Evolutionary conservation across 2,329 filamentous ascomycete genomes (phyloP).

Genomic region (Scytalidium sp.): DNA sequence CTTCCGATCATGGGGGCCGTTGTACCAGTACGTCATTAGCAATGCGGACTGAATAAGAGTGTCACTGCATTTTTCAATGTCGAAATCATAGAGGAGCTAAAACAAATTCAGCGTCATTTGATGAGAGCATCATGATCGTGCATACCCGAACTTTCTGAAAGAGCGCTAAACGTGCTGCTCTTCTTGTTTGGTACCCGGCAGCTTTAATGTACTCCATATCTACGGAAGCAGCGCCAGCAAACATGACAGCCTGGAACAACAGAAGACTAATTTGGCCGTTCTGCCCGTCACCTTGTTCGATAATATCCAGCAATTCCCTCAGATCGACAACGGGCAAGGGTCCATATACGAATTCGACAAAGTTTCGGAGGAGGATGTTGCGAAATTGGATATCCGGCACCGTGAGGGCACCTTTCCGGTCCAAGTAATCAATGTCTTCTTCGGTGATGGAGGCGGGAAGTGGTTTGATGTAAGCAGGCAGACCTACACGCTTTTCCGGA

Average conservation of each 20-base stretch:
- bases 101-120: slow-evolving; percentile 7
- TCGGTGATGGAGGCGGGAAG: slow-evolving; percentile 69
- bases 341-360: slow-evolving; percentile 83
- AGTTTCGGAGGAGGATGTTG: slow-evolving; percentile 75
- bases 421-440: slow-evolving; percentile 78
- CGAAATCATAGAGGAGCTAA: slow-evolving; percentile 20
- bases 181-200: slow-evolving; percentile 13
- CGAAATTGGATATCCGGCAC: slow-evolving; percentile 69
- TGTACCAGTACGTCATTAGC: slow-evolving; percentile 13
- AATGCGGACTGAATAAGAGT: slow-evolving; percentile 16
- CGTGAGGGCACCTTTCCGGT: slow-evolving; percentile 75
- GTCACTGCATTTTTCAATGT: slow-evolving; percentile 14
- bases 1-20: background rate
- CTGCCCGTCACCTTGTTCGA: too few species aligned
- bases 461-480: slow-evolving; percentile 68
- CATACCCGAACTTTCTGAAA: slow-evolving; percentile 15
- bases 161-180: slow-evolving; percentile 12
- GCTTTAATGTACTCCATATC: slow-evolving; percentile 7
- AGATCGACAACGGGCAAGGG: slow-evolving; percentile 84
- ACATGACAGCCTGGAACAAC: slow-evolving; percentile 21
- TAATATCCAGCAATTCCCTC: slow-evolving; percentile 52
- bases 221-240: slow-evolving; percentile 15
- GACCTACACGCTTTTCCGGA: slow-evolving; percentile 61
- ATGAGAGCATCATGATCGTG: background rate
- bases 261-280: slow-evolving; percentile 15